Evolutionary conservation across 1,284 basidiomycete genomes (phyloP), one percentile per base, ranked within the genome.

Genomic region (Xanthoconium separans): DNA sequence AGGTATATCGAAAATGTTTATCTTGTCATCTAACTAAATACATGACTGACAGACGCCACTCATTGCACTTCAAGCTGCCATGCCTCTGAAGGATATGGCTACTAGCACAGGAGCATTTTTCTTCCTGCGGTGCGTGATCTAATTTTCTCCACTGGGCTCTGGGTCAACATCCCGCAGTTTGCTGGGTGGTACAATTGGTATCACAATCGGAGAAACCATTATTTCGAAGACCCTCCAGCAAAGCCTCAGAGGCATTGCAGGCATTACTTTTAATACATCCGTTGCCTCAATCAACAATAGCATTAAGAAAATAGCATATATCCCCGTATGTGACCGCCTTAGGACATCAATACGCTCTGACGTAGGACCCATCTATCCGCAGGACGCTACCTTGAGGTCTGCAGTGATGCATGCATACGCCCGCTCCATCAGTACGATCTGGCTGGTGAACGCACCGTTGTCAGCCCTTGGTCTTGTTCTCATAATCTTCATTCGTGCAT

Each of bases 341-440:
- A 16, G n/a, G 24, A 18, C 37, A 13, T 15, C 29, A 20, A 37
- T 24, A 8, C 7, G 40, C 18, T 27, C 41, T 55, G 50, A 58
- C 43, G 3, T 47, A 3, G 27, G 24, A 30, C 46, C 39, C 13
- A 36, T 53, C 29, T 33, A 40, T 31, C 36, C 45, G 33, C 59
- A 85, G 83, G 76, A 89, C 64, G 65, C 75, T 13, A 64, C 60
- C 6, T 60, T 74, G 39, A 77, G 79, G 22, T 62, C 72, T 6
- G 70, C 76, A 51, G 75, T 93, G 11, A 83, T 87, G 51, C 77
- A 89, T 57, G 88, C 87, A 0, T 93, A 87, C 66, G 76, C 87
- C 24, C 73, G 80, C 45, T 81, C 87, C 2, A 82, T 93, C 50
- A 78, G 78, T 58, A 80, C 76, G 22, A 83, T 93, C 44, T 93